Base-by-base conservation (phyloP, 2,329 filamentous ascomycete genomes). In the Fusarium brevicatenulatum region DNA sequence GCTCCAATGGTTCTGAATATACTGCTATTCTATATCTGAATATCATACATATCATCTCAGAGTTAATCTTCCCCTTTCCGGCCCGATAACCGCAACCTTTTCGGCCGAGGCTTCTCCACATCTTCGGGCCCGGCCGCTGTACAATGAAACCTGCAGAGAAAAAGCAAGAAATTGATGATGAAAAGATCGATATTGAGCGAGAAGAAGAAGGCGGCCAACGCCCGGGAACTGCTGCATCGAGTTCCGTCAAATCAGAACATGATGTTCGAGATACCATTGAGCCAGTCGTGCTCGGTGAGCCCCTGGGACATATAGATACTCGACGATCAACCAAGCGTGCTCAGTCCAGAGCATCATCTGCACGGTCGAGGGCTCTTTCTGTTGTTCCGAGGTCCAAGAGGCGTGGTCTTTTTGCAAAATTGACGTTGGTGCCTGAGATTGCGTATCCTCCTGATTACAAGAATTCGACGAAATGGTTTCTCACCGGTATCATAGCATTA, bases 401-500 rank as follows among this genome's bases (percentile, higher is more conserved):
- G 54, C 87, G 94, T 76, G 95, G 95, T 0, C 84, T 97, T 4
- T 86, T 97, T 53, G 91, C 90, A 2, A 87, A 87, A 42, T 85
- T 97, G 18, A 85, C 92, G 3, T 68, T 97, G 37, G 85, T 97
- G 21, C 92, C 94, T 4, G 95, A 98, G 82, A 90, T 97, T 19
- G 90, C 93, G 50, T 86, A 91, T 37, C 92, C 95, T 0, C 90
- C 91, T 66, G 88, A 93, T 56, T 97, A 97, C 79, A 84, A 87
- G 16, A 88, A 89, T 39, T 87, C 84, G 55, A 93, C 89, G 19
- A 97, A 97, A 89, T 97, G 95, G 95, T 87, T 89, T 68, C 91
- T 98, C 72, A 97, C 95, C 0, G 85, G 90, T 40, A 88, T 95
- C 53, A 89, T 97, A 50, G 92, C 94, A 4, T 78, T 95, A 21